Base-by-base conservation (phyloP, 192 early-diverging fungal species). In the Podila horticola region DNA sequence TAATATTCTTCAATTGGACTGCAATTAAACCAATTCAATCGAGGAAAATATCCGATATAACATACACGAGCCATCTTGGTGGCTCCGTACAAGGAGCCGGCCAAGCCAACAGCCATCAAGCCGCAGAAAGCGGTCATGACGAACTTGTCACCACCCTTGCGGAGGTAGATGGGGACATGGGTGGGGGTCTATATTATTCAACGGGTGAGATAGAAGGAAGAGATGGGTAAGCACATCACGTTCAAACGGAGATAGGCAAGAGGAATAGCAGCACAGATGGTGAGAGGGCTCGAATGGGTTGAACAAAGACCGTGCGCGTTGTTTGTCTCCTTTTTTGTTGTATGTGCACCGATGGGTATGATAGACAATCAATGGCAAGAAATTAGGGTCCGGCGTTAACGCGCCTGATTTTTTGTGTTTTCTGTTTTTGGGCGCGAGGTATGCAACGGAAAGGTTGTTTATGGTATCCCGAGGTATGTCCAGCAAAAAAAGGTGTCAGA, bases 41-140 rank as follows among this genome's bases (percentile, higher is more conserved):
- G 20, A 34, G n/a, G 0, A 12, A n/a, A 22, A 28, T 22, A 45
- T 13, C 11, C 15, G 24, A 26, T 20, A 12, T 24, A 5, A 61
- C 77, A 69, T 81, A 81, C 77, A 30, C 77, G 59, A 52, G 71
- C 77, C 77, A 81, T 81, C 77, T 81, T 81, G 71, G 71, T 69
- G 55, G 77, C 57, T 38, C 77, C 77, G 61, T 73, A 81, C 45
- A 81, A 61, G 77, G 64, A 59, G 20, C 77, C 77, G 24, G 36
- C 20, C 24, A 81, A 45, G 50, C 77, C 77, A 45, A 81, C 59
- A 36, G 61, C 49, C 24, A 81, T 57, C 26, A 81, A 26, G 33
- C 66, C 52, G 58, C 22, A 62, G 24, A 81, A 69, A 24, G 55
- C 70, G 29, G 71, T 60, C 66, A 81, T 59, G 71, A 81, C 72